Evolutionary conservation across 306 rosid species (phyloP).

Genomic region (Psophocarpus tetragonolobus): DNA sequence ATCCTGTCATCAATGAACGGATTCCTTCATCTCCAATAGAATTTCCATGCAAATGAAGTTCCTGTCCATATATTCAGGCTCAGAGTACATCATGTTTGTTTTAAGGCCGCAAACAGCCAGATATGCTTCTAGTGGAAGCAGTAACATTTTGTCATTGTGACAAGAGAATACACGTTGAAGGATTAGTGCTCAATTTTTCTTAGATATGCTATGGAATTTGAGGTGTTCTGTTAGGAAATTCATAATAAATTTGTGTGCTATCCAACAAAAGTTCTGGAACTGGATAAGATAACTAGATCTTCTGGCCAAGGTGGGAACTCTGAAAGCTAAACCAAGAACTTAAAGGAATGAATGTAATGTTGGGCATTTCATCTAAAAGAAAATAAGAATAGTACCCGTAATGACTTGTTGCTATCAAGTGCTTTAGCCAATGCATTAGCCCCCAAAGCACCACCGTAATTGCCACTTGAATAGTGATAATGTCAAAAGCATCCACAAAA

Average conservation of each 20-base stretch:
- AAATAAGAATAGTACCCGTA: slow-evolving; percentile 66
- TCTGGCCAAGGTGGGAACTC: slow-evolving; percentile 14
- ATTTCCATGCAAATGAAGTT: slow-evolving; percentile 94
- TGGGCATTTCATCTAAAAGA: slow-evolving; percentile 33
- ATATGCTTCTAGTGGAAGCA: slow-evolving; percentile 5
- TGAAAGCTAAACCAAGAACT: slow-evolving; percentile 5
- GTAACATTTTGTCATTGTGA: slow-evolving; percentile 8
- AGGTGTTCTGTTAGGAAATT: not conserved
- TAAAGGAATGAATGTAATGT: not conserved
- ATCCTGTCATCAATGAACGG: slow-evolving; percentile 74
- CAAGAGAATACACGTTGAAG: slow-evolving; percentile 14
- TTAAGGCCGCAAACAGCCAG: slow-evolving; percentile 30
- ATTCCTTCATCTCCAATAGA: slow-evolving; percentile 95
- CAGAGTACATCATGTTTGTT: slow-evolving; percentile 32
- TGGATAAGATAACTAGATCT: slow-evolving; percentile 8
- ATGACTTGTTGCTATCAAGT: slow-evolving; percentile 89
- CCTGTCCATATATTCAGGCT: slow-evolving; percentile 53
- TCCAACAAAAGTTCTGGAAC: not conserved
- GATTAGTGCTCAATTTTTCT: slow-evolving; percentile 3
- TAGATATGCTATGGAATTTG: slow-evolving; percentile 3
- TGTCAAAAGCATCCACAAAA: slow-evolving; percentile 28
- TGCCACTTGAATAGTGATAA: slow-evolving; percentile 68
- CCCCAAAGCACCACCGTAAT: slow-evolving; percentile 98
- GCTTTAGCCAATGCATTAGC: slow-evolving; percentile 94
- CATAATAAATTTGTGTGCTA: slow-evolving; percentile 1